Evolutionary conservation across 2,329 filamentous ascomycete species (phyloP).

Genomic region (Penicillium paneum): DNA sequence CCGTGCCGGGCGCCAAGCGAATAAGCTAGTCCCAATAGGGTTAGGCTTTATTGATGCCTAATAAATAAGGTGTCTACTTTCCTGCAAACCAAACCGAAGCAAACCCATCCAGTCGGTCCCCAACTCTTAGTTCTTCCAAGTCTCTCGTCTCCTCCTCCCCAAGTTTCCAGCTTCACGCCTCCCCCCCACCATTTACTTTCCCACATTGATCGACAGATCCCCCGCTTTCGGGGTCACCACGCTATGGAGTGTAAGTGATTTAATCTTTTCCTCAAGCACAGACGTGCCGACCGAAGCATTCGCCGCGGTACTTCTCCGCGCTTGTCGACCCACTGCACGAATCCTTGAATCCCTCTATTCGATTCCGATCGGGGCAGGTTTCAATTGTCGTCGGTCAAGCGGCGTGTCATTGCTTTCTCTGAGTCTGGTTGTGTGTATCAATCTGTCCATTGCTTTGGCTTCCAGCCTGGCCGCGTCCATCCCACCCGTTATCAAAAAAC

Average conservation of each 20-base stretch:
- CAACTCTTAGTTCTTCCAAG: slow-evolving; percentile 38
- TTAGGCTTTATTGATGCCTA: slow-evolving; percentile 23
- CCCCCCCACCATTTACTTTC: slow-evolving; percentile 31
- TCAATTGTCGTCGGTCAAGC: slow-evolving; percentile 14
- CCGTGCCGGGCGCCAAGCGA: slow-evolving; percentile 18
- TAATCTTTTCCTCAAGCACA: slow-evolving; percentile 30
- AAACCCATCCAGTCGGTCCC: slow-evolving; percentile 28
- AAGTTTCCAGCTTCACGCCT: slow-evolving; percentile 15
- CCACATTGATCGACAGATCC: slow-evolving; percentile 34
- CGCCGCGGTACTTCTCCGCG: slow-evolving; percentile 40
- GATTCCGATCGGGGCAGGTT: slow-evolving; percentile 15
- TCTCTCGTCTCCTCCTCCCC: slow-evolving; percentile 33
- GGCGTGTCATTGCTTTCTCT: slow-evolving; percentile 17
- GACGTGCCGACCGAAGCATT: slow-evolving; percentile 32
- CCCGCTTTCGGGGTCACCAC: slow-evolving; percentile 48
- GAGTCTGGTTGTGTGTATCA: slow-evolving; percentile 22
- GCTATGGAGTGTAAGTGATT: slow-evolving; percentile 59
- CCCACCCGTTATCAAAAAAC: slow-evolving; percentile 39
- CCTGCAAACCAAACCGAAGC: slow-evolving; percentile 16
- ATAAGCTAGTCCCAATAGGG: slow-evolving; percentile 15
- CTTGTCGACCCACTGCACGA: slow-evolving; percentile 39
- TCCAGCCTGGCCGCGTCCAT: slow-evolving; percentile 33
- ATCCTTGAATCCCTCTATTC: slow-evolving; percentile 24
- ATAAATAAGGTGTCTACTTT: slow-evolving; percentile 24
- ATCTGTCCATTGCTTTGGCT: slow-evolving; percentile 22